Evolutionary conservation across 2,329 filamentous ascomycete genomes (phyloP).

Genomic region (Dactylellina drechsleri): DNA sequence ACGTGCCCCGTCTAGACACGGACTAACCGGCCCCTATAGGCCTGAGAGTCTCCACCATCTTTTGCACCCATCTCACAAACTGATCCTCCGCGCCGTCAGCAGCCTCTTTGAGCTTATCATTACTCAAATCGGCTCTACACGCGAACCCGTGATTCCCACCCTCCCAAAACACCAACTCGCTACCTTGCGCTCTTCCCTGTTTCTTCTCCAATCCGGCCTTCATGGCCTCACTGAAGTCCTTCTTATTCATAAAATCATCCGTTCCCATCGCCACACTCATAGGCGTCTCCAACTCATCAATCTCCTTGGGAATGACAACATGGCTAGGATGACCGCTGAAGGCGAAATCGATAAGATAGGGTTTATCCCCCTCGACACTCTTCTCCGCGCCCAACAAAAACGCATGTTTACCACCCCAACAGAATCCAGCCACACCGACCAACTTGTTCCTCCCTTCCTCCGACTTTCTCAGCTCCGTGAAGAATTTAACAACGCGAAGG

Average conservation of each 20-base stretch:
- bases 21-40: neutral
- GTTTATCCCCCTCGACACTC: constrained; percentile 5
- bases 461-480: constrained; percentile 18
- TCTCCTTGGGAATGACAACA: constrained; percentile 22
- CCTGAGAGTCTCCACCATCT: constrained; percentile 27
- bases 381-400: constrained; percentile 34
- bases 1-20: no score
- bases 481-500: constrained; percentile 18
- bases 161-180: constrained; percentile 43
- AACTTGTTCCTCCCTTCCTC: constrained; percentile 24
- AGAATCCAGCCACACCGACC: constrained; percentile 37
- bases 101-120: constrained; percentile 34
- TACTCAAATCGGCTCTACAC: constrained; percentile 35
- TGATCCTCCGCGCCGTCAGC: constrained; percentile 36
- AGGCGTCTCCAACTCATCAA: constrained; percentile 12
- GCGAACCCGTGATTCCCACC: constrained; percentile 48
- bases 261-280: constrained; percentile 46
- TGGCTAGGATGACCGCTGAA: constrained; percentile 35
- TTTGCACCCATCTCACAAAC: constrained; percentile 38
- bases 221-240: constrained; percentile 21
- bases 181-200: constrained; percentile 24
- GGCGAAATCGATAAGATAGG: constrained; percentile 38
- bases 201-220: constrained; percentile 20
- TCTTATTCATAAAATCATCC: constrained; percentile 36
- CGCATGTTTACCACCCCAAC: constrained; percentile 46